A percentile compares a stretch with the other conserved stretches of the same genome.
phyloP scores from a whole-genome alignment of 768 basidiomycete genomes.

The Psilocybe cubensis region DNA sequence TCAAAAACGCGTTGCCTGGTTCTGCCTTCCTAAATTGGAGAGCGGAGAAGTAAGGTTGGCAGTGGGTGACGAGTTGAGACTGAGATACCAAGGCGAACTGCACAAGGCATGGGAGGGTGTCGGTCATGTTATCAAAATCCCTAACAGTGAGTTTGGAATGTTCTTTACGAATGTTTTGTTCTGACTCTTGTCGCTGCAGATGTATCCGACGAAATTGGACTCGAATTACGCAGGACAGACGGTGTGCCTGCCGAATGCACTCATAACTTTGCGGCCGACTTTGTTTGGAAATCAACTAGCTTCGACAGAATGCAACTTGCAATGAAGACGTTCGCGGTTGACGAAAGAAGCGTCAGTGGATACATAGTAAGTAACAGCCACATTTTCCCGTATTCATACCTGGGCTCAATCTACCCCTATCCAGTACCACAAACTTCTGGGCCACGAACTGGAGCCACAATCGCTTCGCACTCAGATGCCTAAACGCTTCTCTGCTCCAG shows the following conservation, averaged over 20 bases:
- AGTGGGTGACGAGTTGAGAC: constrained; percentile 91
- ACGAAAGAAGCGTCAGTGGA: constrained; percentile 98
- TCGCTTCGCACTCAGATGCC: constrained; percentile 91
- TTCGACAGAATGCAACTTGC: constrained; percentile 99
- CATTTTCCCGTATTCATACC: not conserved
- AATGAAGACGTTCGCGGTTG: constrained; percentile 99
- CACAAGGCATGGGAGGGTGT: constrained; percentile 97
- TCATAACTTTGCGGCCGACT: constrained; percentile 96
- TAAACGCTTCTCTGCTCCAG: constrained; percentile 95
- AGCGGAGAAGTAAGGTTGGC: constrained; percentile 97
- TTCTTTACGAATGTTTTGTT: constrained; percentile 5
- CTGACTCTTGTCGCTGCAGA: constrained; percentile 47
- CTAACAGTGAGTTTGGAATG: constrained; percentile 76
- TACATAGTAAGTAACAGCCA: constrained; percentile 77
- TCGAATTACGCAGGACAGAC: constrained; percentile 89
- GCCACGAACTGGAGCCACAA: constrained; percentile 97
- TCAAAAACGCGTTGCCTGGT: constrained; percentile 99
- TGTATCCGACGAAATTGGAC: constrained; percentile 96
- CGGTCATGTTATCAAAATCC: constrained; percentile 98
- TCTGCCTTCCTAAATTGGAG: constrained; percentile 93
- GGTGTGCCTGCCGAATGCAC: constrained; percentile 94
- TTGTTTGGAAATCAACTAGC: constrained; percentile 99
- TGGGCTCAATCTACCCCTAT: constrained; percentile 10
- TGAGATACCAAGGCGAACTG: constrained; percentile 87
- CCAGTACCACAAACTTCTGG: constrained; percentile 97